A percentile compares a stretch with the other conserved stretches of the same genome.
These are phyloP conservation scores for Podospora appendiculata DNA, from an alignment of 495 filamentous ascomycete genomes.

Conservation along the genomic window DNA sequence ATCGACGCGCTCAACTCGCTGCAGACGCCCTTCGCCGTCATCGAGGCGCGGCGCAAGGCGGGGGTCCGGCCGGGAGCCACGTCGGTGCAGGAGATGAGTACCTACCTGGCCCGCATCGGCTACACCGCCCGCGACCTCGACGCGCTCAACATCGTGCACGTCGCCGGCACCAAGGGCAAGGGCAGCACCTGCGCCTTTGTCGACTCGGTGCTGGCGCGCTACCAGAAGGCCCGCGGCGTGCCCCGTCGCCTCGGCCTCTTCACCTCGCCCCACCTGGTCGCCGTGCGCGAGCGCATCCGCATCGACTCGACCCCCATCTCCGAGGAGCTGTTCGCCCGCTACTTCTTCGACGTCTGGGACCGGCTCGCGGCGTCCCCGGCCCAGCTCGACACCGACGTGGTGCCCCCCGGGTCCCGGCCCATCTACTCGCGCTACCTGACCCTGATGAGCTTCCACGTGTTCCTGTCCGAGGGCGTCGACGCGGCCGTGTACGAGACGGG, in stretches of 20 bases:
- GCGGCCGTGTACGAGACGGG: slow-evolving; percentile 87
- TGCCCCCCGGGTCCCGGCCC: slow-evolving; percentile 49
- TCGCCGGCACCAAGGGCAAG: slow-evolving; percentile 92
- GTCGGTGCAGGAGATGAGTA: slow-evolving; percentile 67
- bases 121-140: slow-evolving; percentile 70
- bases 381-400: neutral
- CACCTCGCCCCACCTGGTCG: slow-evolving; percentile 81
- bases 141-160: slow-evolving; percentile 67
- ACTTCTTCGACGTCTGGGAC: slow-evolving; percentile 90
- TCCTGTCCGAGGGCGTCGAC: slow-evolving; percentile 71
- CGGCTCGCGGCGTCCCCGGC: slow-evolving; percentile 44
- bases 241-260: slow-evolving; percentile 67
- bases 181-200: slow-evolving; percentile 70
- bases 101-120: slow-evolving; percentile 69
- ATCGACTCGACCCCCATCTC: slow-evolving; percentile 72
- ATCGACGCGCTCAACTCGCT: slow-evolving; percentile 81
- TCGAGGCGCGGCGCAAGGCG: slow-evolving; percentile 66
- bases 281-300: slow-evolving; percentile 80
- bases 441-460: slow-evolving; percentile 83
- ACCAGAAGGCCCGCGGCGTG: slow-evolving; percentile 22
- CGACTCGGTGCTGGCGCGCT: slow-evolving; percentile 43
- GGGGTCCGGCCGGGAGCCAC: slow-evolving; percentile 58
- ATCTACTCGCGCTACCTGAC: slow-evolving; percentile 89
- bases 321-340: slow-evolving; percentile 66
- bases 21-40: slow-evolving; percentile 74